Evolutionary conservation across 2,329 filamentous ascomycete genomes (phyloP), one percentile per base, ranked within the genome.

Genomic region (Sarocladium kiliense): DNA sequence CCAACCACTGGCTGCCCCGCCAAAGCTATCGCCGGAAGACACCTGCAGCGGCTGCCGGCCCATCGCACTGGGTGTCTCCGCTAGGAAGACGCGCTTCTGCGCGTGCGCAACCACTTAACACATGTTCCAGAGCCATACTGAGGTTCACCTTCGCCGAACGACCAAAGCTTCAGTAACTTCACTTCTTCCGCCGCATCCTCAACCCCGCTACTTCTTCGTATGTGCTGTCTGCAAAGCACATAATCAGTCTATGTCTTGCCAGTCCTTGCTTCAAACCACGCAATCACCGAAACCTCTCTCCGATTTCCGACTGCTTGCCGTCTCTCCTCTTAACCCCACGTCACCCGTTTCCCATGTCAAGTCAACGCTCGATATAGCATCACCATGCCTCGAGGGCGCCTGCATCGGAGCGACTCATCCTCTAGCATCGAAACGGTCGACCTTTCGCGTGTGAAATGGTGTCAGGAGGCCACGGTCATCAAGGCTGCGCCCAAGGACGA

Each of bases 381-480:
- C 44, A 47, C 14, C 26, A 51, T 51, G 47, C 12, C 47, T 36
- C 26, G 47, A 51, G 47, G 47, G 47, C 47, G 47, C 19, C 26
- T 18, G 30, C 50, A 58, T 57, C 73, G 77, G 30, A 70, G 71
- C 44, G 65, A 65, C 27, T 78, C 77, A 30, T 69, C 71, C 53
- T 77, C 77, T 21, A 78, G 74, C 30, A 72, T 74, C 42, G 73
- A 72, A 44, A 74, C 73, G 1, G 61, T 73, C 55, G 70, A 77
- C 56, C 63, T 74, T 26, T 55, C 64, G 45, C 65, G 73, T 39
- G 57, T 67, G 12, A 66, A 60, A 25, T 72, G 68, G 64, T 62
- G 63, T 14, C 63, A 71, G 56, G 71, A 74, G 55, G 62, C 63
- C 12, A 67, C 66, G 0, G 65, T 74, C 34, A 57, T 74, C 18